phyloP scores from a whole-genome alignment of 2,329 filamentous ascomycete species.

The Colletotrichum sansevieriae region DNA sequence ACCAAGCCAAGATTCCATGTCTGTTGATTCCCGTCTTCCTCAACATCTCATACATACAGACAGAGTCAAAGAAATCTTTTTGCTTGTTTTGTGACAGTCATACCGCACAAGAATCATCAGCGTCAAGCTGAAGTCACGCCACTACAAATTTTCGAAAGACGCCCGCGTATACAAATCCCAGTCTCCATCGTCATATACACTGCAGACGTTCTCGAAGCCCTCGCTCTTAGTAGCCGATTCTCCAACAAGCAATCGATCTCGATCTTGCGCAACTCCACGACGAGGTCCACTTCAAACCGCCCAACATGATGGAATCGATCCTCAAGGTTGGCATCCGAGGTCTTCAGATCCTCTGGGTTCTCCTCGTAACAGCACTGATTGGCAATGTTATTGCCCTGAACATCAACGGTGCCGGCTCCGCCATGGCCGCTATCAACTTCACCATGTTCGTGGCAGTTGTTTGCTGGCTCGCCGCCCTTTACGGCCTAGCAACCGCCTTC shows the following conservation, averaged over 20 bases:
- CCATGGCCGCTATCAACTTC: constrained; percentile 68
- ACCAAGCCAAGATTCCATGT: constrained; percentile 6
- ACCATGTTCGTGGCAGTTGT: constrained; percentile 78
- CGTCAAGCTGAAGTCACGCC: constrained; percentile 15
- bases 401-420: constrained; percentile 56
- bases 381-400: constrained; percentile 70
- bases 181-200: constrained; percentile 3
- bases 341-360: constrained; percentile 63
- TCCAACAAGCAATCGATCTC: neutral
- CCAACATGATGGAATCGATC: constrained; percentile 53
- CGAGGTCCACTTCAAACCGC: neutral
- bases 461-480: constrained; percentile 74
- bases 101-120: neutral
- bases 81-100: neutral
- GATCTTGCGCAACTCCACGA: neutral
- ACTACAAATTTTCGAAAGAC: constrained; percentile 12
- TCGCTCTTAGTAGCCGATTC: neutral
- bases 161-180: neutral
- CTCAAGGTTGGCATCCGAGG: constrained; percentile 62
- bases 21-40: neutral
- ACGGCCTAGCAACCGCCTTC: constrained; percentile 70
- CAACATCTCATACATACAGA: constrained; percentile 14
- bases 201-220: neutral
- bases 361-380: constrained; percentile 68
- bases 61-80: constrained; percentile 11